Base-by-base conservation (phyloP, 352 stramenopile genomes). In the Pythium brachiatum region DNA sequence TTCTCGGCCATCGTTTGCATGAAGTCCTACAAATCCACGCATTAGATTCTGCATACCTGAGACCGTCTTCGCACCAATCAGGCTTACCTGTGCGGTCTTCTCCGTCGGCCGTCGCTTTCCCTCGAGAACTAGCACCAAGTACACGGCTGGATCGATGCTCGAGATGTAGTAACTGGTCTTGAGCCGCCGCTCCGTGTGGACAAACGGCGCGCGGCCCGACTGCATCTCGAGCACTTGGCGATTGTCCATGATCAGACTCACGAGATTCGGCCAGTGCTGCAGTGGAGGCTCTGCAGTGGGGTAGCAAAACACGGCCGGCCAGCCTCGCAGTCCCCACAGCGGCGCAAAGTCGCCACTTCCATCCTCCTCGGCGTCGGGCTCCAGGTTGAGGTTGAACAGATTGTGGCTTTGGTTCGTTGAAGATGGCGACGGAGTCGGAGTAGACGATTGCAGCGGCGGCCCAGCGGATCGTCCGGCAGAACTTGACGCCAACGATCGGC, bases 161-260 rank as follows among this genome's bases (percentile, higher is more conserved):
- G 80, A 73, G 38, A 95, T 89, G 60, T 90, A 84, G 64, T 95
- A 95, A 23, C 74, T 81, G 23, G 75, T 75, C 53, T 80, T 89
- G 48, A 81, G 72, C 5, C 81, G 76, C 25, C 83, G 80, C 57
- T 95, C 86, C 32, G 67, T 73, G 68, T 94, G 84, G 44, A 74
- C 75, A 34, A 92, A 76, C 18, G 58, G 46, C 23, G 44, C 53
- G 6, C 39, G 39, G 3, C 57, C 41, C 1, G 26, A 18, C n/a
- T 60, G 57, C 6, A 47, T 8, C 52, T 87, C 74, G 55, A 92
- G 62, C 47, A 70, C 72, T 18, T 66, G 62, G 29, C 79, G 77
- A 62, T 87, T 91, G 70, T 96, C 85, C 86, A 91, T 90, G 55
- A 96, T 89, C 25, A 96, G 73, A 62, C 84, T 94, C 52, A 96